Percentiles rank a stretch among this genome's conserved stretches.
Conservation (phyloP, 306 rosid species). For the Spatholobus suberectus region DNA sequence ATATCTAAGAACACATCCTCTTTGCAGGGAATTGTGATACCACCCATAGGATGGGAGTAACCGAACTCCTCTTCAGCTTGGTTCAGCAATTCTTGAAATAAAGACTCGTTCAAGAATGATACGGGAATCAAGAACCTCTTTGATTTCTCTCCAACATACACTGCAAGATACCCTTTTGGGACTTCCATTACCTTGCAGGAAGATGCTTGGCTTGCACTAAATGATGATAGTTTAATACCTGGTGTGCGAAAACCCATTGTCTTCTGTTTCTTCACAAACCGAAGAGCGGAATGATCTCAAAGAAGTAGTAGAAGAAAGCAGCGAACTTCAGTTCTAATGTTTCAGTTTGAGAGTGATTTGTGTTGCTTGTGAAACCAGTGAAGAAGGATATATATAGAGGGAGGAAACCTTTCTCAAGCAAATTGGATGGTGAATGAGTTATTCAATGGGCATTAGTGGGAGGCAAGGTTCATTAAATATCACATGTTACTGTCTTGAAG, state of each 20-base stretch:
- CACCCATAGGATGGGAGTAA: background rate
- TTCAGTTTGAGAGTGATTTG: background rate
- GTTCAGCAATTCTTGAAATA: background rate
- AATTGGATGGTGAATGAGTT: no score
- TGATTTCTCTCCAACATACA: background rate
- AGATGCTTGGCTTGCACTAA: background rate
- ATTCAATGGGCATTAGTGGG: background rate
- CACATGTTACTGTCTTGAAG: slow-evolving; percentile 32
- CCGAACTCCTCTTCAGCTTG: background rate
- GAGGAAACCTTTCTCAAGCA: no score
- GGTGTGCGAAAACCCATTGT: slow-evolving; percentile 1
- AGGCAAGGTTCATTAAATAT: background rate
- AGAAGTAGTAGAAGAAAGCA: background rate
- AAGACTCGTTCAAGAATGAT: background rate
- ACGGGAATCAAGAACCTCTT: background rate
- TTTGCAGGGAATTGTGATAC: background rate
- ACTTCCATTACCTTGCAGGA: background rate
- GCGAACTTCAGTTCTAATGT: background rate
- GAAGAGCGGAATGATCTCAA: background rate
- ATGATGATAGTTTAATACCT: background rate
- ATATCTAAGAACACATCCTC: background rate
- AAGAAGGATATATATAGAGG: background rate
- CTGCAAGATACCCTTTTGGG: background rate
- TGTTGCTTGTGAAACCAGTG: background rate
- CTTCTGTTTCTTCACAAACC: background rate